phyloP scores from a whole-genome alignment of 768 basidiomycete genomes.

The Xerocomellus amylosporus region DNA sequence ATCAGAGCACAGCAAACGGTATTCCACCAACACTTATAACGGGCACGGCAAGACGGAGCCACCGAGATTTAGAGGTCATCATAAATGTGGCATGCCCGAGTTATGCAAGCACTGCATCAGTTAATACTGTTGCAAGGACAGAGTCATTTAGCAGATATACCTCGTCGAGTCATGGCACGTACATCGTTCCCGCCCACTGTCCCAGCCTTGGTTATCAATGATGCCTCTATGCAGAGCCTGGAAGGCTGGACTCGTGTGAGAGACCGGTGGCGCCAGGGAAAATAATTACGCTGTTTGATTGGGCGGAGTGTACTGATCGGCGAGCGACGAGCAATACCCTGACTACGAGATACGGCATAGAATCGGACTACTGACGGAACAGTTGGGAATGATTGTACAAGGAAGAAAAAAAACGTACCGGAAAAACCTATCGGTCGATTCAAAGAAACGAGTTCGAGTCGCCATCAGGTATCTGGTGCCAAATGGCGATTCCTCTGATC shows the following conservation, averaged over 20 bases:
- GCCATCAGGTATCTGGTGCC: neutral
- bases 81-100: neutral
- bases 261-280: slow-evolving; percentile 12
- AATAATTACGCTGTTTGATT: neutral
- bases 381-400: neutral
- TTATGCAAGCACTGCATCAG: neutral
- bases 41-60: slow-evolving; percentile 1
- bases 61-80: neutral
- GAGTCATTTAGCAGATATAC: neutral
- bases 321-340: slow-evolving; percentile 12
- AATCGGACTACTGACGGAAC: neutral
- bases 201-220: neutral
- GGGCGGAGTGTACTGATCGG: neutral
- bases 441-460: neutral
- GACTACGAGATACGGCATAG: slow-evolving; percentile 13
- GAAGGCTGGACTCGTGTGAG: slow-evolving; percentile 1
- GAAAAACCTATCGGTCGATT: neutral
- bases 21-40: neutral
- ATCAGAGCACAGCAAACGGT: slow-evolving; percentile 18
- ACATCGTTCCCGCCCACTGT: neutral
- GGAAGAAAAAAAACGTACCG: neutral
- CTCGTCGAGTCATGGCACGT: neutral
- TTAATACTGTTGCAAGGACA: neutral
- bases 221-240: slow-evolving; percentile 2
- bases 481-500: neutral